phyloP scores from a whole-genome alignment of 257 asterid genomes.

The Solanum appendiculatum region DNA sequence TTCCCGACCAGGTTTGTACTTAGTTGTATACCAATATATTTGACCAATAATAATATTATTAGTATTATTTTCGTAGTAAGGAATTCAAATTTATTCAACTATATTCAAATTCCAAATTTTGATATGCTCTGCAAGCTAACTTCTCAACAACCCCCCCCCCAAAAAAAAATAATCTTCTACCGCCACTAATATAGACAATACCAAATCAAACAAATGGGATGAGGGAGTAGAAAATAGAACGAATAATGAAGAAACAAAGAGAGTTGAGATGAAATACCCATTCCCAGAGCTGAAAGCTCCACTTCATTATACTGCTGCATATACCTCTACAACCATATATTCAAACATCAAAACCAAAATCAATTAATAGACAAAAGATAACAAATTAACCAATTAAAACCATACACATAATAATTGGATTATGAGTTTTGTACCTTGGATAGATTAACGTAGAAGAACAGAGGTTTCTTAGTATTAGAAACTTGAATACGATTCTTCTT shows the following conservation, averaged over 20 bases:
- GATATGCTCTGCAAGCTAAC: neutral
- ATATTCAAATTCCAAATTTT: neutral
- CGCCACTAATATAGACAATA: neutral
- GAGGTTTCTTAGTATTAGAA: conserved; percentile 67
- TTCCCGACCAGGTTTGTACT: too few relatives aligned
- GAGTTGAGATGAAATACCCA: conserved; percentile 40
- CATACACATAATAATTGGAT: neutral
- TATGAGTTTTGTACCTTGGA: conserved; percentile 39
- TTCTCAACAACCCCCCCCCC: too few relatives aligned
- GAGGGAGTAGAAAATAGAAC: neutral
- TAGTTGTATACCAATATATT: too few relatives aligned
- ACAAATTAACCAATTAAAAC: neutral
- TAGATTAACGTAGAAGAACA: conserved; percentile 76
- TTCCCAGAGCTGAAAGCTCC: conserved; percentile 88
- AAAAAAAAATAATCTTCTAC: too few relatives aligned
- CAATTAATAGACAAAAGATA: neutral
- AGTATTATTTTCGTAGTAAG: neutral
- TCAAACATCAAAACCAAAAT: neutral
- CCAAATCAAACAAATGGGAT: neutral
- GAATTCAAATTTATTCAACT: neutral
- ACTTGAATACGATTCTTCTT: conserved; percentile 82
- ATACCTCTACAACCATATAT: conserved; percentile 38
- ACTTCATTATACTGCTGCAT: conserved; percentile 76
- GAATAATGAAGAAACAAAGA: neutral
- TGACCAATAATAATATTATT: neutral